These are phyloP conservation scores for Sparassis latifolia DNA, from an alignment of 1,284 basidiomycete species.

Conservation along the genomic window DNA sequence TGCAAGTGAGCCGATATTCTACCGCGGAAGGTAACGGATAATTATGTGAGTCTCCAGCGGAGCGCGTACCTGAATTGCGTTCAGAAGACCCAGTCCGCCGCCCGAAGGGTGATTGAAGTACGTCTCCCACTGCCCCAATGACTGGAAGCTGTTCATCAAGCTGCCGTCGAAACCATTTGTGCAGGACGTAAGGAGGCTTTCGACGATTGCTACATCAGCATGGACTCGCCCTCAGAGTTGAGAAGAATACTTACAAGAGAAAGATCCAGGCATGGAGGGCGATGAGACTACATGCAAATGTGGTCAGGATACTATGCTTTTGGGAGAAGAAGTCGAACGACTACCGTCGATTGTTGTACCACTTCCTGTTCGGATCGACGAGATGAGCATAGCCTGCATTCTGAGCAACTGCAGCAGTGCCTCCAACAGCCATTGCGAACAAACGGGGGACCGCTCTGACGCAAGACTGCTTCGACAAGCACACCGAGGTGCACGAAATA, in stretches of 20 bases:
- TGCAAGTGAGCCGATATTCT: conserved; percentile 62
- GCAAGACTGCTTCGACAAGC: too few species aligned
- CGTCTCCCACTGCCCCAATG: conserved; percentile 50
- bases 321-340: conserved; percentile 2
- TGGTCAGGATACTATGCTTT: neutral
- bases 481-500: too few species aligned
- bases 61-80: conserved; percentile 57
- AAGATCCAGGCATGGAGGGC: conserved; percentile 56
- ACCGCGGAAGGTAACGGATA: neutral
- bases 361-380: conserved; percentile 52
- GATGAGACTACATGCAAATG: conserved; percentile 38
- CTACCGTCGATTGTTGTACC: conserved; percentile 63
- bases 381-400: conserved; percentile 43
- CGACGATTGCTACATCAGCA: neutral
- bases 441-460: too few species aligned
- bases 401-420: conserved; percentile 24
- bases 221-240: neutral
- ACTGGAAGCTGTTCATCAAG: conserved; percentile 70
- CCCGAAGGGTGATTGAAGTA: conserved; percentile 52
- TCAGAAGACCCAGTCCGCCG: conserved; percentile 53
- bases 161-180: conserved; percentile 67
- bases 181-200: conserved; percentile 59
- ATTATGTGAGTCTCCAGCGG: neutral
- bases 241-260: conserved; percentile 37
- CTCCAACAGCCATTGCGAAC: conserved; percentile 39